Evolutionary conservation across 495 filamentous ascomycete genomes (phyloP), one percentile per base, ranked within the genome.

Genomic region (Haplographium delicatum): DNA sequence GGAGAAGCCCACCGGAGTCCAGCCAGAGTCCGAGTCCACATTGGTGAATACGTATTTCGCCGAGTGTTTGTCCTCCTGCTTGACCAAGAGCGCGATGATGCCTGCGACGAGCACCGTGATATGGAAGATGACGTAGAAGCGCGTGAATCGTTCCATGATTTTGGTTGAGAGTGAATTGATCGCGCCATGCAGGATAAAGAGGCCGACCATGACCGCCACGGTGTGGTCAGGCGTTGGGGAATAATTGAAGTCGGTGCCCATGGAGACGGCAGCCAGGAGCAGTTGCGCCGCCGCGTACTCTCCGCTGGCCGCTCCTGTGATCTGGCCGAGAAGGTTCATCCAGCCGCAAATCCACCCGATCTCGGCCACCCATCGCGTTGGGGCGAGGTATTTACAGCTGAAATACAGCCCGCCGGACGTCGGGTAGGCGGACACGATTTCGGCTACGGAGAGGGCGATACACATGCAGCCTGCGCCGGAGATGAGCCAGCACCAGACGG

Each of bases 251-350:
- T 74, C 64, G 5, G 75, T 68, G 22, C 72, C 72, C 74, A 87
- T 85, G 5, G 78, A 78, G 11, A 82, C 77, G n/a, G 79, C 79
- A 4, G 82, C 82, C 4, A 87, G 68, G 26, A 86, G 75, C 73
- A 87, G 75, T 61, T 85, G 80, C 0, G 80, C 77, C 4, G 79
- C 74, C 5, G 80, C 82, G 53, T 86, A 87, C 53, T 84, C 82
- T 1, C 81, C 78, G 0, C 78, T 80, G 5, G 83, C 83, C 23
- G 79, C 72, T 28, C 83, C 83, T 6, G 77, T 74, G 31, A 85
- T 18, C 53, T 84, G 81, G 33, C 83, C 83, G 4, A 84, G 68
- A 1, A 87, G 72, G 53, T 84, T 86, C 60, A 85, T 72, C 78
- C 83, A 87, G 0, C 83, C 83, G 3, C 61, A 71, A 22, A 79